phyloP scores from a whole-genome alignment of 2,329 filamentous ascomycete species.

The Colletotrichum theobromicola region DNA sequence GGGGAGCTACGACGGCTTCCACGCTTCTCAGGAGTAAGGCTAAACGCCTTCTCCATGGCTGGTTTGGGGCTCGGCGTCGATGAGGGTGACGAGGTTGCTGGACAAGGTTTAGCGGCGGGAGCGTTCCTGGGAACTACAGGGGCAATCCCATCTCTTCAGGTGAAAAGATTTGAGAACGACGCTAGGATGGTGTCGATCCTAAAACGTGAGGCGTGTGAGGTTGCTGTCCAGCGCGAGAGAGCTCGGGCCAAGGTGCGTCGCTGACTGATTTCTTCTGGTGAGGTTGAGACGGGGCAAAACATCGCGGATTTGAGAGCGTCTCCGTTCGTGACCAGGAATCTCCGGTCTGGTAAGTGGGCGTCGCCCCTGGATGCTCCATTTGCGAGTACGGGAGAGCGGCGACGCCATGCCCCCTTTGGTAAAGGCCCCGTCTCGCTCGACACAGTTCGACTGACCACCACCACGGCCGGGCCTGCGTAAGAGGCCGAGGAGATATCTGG shows the following conservation, averaged over 20 bases:
- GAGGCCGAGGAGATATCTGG: neutral
- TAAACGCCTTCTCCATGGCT: neutral
- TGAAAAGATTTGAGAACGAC: conserved; percentile 9
- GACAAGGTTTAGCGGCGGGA: conserved; percentile 14
- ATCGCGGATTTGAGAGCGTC: neutral
- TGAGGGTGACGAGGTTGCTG: neutral
- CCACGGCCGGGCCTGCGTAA: neutral
- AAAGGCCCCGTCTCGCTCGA: neutral
- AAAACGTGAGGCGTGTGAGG: conserved; percentile 19
- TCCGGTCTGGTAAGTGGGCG: neutral
- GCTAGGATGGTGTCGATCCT: conserved; percentile 18
- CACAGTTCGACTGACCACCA: neutral
- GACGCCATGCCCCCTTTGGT: neutral
- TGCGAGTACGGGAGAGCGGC: neutral
- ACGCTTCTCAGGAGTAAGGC: conserved; percentile 3
- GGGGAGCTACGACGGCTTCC: neutral
- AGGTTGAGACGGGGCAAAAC: conserved; percentile 11
- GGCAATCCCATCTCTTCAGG: neutral
- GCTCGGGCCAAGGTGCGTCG: conserved; percentile 8
- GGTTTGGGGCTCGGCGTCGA: conserved; percentile 14
- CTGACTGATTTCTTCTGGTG: neutral
- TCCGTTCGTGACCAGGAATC: neutral
- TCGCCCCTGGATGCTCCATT: neutral
- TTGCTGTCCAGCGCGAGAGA: neutral
- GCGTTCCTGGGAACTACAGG: conserved; percentile 16